Conservation (phyloP, 1,284 basidiomycete genomes). For the Pyrrhoderma lamaoense region DNA sequence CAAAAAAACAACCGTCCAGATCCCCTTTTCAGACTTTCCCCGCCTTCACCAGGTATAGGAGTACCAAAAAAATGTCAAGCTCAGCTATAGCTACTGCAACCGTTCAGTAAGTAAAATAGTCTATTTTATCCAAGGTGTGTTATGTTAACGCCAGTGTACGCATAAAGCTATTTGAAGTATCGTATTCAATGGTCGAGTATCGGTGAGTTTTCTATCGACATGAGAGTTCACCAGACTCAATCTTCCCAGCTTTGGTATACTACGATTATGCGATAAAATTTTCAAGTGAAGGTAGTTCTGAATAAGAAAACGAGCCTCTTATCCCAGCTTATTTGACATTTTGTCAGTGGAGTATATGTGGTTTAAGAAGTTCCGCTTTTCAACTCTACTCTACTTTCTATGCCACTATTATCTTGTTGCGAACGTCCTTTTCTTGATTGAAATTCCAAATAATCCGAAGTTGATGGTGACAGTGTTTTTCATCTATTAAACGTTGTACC, state of each 20-base stretch:
- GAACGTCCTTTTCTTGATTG: conserved; percentile 1
- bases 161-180: conserved; percentile 2
- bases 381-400: conserved; percentile 3
- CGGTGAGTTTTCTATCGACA: background rate
- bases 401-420: conserved; percentile 5
- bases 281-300: background rate
- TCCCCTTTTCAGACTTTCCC: too few species aligned
- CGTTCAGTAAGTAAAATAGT: too few species aligned
- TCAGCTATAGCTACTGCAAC: too few species aligned
- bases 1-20: too few species aligned
- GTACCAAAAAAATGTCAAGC: too few species aligned
- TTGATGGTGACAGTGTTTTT: conserved; percentile 18
- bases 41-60: too few species aligned
- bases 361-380: conserved; percentile 4
- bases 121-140: too few species aligned
- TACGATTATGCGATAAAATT: conserved; percentile 8
- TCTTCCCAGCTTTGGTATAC: background rate
- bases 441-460: conserved; percentile 14
- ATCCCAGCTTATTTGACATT: background rate
- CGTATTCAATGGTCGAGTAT: conserved; percentile 7
- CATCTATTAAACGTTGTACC: too few species aligned
- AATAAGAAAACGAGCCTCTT: background rate
- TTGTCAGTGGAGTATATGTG: conserved; percentile 1
- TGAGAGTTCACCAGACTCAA: background rate
- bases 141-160: too few species aligned